phyloP scores from a whole-genome alignment of 495 filamentous ascomycete genomes.

The Xylaria nigripes region DNA sequence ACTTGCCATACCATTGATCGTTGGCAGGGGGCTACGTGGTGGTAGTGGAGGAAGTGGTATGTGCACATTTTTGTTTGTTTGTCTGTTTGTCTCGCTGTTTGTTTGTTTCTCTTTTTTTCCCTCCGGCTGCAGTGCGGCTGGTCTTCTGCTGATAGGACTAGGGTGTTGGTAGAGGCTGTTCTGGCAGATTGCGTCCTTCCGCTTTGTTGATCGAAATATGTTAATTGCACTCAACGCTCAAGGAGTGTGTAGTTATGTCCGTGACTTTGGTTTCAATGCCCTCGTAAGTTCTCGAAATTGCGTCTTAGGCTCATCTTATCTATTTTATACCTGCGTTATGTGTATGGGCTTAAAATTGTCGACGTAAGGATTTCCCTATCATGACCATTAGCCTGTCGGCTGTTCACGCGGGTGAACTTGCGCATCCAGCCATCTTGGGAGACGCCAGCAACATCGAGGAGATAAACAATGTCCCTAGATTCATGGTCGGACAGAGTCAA shows the following conservation, averaged over 20 bases:
- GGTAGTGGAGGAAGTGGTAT: slow-evolving; percentile 30
- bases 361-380: too few species aligned
- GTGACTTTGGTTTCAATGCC: too few species aligned
- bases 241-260: too few species aligned
- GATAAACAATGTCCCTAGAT: background rate
- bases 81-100: background rate
- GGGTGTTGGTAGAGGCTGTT: too few species aligned
- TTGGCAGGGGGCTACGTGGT: slow-evolving; percentile 33
- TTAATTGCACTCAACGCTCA: too few species aligned
- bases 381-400: background rate
- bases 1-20: slow-evolving; percentile 33
- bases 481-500: background rate
- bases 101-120: background rate
- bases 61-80: slow-evolving; percentile 19
- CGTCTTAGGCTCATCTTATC: too few species aligned
- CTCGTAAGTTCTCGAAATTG: too few species aligned
- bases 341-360: too few species aligned
- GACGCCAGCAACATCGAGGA: too few species aligned
- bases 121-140: background rate
- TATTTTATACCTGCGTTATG: too few species aligned
- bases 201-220: too few species aligned
- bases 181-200: too few species aligned
- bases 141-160: background rate
- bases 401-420: background rate
- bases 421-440: background rate